Conservation (phyloP, 1,284 basidiomycete genomes). For the Apiotrichum sp. region DNA sequence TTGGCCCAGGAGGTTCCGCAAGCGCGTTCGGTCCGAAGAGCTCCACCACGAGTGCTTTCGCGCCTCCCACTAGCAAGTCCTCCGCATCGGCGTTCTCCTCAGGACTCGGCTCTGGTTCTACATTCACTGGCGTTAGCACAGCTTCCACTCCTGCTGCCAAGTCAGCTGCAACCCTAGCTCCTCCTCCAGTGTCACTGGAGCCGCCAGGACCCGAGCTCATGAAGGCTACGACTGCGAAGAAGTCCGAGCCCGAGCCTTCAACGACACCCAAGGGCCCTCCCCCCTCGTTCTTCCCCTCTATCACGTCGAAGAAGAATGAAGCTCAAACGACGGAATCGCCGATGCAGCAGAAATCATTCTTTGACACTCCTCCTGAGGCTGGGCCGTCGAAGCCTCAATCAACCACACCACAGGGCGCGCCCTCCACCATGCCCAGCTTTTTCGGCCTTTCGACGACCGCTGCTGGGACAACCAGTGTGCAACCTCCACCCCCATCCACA, state of each 20-base stretch:
- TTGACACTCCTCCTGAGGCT: not conserved
- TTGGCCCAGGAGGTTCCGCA: too few species aligned
- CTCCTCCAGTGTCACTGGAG: too few species aligned
- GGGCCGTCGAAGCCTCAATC: not conserved
- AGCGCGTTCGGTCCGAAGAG: too few species aligned
- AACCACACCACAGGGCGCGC: not conserved
- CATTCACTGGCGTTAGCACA: too few species aligned
- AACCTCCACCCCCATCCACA: not conserved
- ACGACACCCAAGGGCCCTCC: not conserved
- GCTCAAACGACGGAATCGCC: not conserved
- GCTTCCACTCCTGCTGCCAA: not conserved
- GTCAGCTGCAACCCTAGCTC: not conserved
- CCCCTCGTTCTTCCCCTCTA: not conserved
- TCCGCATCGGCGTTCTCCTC: not conserved
- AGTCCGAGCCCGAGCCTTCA: not conserved
- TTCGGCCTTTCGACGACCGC: constrained; percentile 9
- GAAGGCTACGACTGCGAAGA: not conserved
- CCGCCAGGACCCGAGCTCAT: not conserved
- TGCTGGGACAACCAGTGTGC: constrained; percentile 1
- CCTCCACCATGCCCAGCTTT: constrained; percentile 10
- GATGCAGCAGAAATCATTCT: not conserved
- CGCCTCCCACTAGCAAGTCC: not conserved
- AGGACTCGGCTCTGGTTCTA: too few species aligned
- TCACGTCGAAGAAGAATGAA: not conserved
- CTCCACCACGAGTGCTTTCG: not conserved